Evolutionary conservation across 306 rosid genomes (phyloP).

Genomic region (Castanea crenata): DNA sequence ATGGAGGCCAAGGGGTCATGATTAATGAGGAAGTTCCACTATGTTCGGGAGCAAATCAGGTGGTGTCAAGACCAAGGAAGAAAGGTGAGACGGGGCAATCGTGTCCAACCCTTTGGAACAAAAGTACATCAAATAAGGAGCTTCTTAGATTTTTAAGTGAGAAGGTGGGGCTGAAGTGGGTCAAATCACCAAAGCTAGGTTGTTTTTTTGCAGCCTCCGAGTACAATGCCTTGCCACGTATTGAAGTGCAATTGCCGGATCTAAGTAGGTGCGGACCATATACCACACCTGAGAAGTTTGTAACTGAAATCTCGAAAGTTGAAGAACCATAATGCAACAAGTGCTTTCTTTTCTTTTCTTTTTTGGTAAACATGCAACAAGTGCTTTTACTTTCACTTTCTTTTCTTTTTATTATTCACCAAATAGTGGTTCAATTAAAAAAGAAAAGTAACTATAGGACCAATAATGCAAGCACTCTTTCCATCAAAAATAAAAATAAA

Average conservation of each 20-base stretch:
- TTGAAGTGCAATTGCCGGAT: background rate
- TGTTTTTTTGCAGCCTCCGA: background rate
- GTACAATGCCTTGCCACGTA: background rate
- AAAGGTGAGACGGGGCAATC: background rate
- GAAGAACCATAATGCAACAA: background rate
- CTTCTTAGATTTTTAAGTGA: slow-evolving; percentile 13
- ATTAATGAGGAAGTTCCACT: background rate
- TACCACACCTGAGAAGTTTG: background rate
- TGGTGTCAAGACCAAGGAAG: background rate
- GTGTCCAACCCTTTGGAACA: slow-evolving; percentile 1
- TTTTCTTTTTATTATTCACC: too few species aligned
- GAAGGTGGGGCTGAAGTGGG: slow-evolving; percentile 2
- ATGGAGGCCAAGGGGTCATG: background rate
- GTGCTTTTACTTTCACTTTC: too few species aligned
- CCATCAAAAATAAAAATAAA: too few species aligned
- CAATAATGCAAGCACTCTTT: too few species aligned
- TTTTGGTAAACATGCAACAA: too few species aligned
- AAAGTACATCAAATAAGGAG: background rate
- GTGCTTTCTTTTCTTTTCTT: too few species aligned
- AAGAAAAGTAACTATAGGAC: too few species aligned
- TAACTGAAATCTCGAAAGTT: background rate
- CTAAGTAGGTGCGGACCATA: background rate
- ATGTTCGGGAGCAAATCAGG: background rate
- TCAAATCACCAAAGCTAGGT: background rate
- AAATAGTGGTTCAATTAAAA: too few species aligned